Evolutionary conservation across 495 filamentous ascomycete species (phyloP), one percentile per base, ranked within the genome.

Genomic region (Hyphodiscus hymeniophilus): DNA sequence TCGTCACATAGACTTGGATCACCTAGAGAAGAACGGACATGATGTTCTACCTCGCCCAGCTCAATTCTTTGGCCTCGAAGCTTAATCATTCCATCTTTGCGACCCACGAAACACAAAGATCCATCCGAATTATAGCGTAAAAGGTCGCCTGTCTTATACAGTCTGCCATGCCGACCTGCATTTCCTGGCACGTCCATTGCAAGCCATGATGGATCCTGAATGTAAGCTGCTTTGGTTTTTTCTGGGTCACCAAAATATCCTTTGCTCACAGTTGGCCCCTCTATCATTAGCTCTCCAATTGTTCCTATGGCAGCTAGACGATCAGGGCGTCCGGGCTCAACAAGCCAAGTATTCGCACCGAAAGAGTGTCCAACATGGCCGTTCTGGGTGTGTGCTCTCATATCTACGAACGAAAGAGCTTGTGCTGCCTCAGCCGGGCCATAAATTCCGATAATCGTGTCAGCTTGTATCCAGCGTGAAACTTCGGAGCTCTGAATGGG

Each of bases 231-330:
- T 13, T 40, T 17, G 2, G 48, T 51, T 23, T 45, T 45, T 12
- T 51, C 31, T 7, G 40, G 33, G 16, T 51, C 40, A 26, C 59
- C 56, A 7, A 81, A 59, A 47, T 82, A 82, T 0, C 68, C 69
- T 0, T 62, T 56, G 7, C 67, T 69, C 13, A 82, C 58, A 23
- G 74, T 62, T 0, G 79, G 73, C 0, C 80, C 79, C 63, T 82
- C 79, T n/a, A 85, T 66, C 2, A 76, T 56, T 18, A 84, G 55
- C 55, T 85, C 81, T 30, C 81, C 81, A 30, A 78, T 60, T 6
- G 64, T 63, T 16, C 81, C 81, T 7, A 82, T 58, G 0, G 79
- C 75, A 23, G 75, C 65, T 13, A 85, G 67, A 1, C 56, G 43
- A 23, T 77, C 52, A 39, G 72, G 69, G 46, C 82, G 66, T 0